Conservation (phyloP, 2,329 filamentous ascomycete genomes). For the Neonectria punicea region DNA sequence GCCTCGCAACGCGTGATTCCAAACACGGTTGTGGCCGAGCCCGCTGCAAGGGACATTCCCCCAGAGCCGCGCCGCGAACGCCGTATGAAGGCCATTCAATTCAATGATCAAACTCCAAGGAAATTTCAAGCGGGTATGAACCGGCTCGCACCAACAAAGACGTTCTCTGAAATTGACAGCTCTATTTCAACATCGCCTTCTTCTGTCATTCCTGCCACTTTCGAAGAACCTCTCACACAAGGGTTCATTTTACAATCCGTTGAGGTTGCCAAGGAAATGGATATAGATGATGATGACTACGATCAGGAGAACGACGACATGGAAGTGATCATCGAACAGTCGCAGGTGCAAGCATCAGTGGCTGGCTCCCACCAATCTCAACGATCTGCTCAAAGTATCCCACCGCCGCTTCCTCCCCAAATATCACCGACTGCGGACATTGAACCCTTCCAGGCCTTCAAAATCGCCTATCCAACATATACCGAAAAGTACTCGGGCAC, state of each 20-base stretch:
- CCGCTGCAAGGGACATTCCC: not conserved
- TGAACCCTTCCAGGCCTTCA: conserved; percentile 53
- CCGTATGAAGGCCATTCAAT: conserved; percentile 42
- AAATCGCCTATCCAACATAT: conserved; percentile 57
- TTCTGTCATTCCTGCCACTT: conserved; percentile 45
- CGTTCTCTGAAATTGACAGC: conserved; percentile 35
- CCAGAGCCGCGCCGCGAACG: conserved; percentile 27
- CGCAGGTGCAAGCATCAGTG: not conserved
- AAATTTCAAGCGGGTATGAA: conserved; percentile 21
- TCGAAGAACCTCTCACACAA: conserved; percentile 32
- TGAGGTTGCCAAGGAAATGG: conserved; percentile 23
- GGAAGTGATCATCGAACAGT: conserved; percentile 20
- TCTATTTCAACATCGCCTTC: conserved; percentile 44
- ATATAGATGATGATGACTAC: conserved; percentile 22
- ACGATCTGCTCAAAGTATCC: not conserved
- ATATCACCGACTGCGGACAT: conserved; percentile 1
- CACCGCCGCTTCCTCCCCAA: not conserved
- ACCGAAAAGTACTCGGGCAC: conserved; percentile 51
- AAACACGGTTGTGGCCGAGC: conserved; percentile 25
- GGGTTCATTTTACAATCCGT: conserved; percentile 36
- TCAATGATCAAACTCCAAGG: conserved; percentile 35
- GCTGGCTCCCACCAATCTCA: conserved; percentile 3
- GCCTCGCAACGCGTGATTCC: conserved; percentile 35
- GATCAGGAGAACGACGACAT: conserved; percentile 22
- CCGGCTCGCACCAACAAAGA: conserved; percentile 41